Conservation (phyloP, 2,329 filamentous ascomycete genomes). For the Fusarium setosum region DNA sequence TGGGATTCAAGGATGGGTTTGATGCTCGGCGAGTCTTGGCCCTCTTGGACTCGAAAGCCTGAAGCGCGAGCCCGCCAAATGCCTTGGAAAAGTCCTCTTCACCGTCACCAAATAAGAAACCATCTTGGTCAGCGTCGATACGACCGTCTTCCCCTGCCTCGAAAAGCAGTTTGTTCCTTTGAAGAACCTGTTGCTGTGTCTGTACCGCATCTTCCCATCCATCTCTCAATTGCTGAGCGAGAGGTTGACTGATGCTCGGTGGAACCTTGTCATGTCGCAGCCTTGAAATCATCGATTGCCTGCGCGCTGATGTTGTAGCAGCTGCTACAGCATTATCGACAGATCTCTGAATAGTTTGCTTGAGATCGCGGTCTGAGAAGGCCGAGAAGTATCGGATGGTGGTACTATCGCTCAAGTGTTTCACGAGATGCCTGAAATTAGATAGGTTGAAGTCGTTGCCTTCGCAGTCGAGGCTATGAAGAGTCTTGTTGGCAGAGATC, state of each 20-base stretch:
- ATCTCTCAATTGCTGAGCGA: constrained; percentile 51
- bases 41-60: constrained; percentile 44
- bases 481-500: constrained; percentile 59
- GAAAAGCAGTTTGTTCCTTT: constrained; percentile 48
- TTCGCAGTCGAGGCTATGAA: constrained; percentile 65
- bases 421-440: constrained; percentile 59
- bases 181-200: constrained; percentile 48
- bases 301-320: constrained; percentile 41
- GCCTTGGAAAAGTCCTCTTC: constrained; percentile 46
- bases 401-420: constrained; percentile 55
- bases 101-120: constrained; percentile 27
- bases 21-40: constrained; percentile 37
- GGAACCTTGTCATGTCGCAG: constrained; percentile 48
- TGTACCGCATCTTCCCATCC: constrained; percentile 53
- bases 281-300: constrained; percentile 49
- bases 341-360: constrained; percentile 49
- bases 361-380: constrained; percentile 52
- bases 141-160: constrained; percentile 43
- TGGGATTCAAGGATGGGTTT: constrained; percentile 27
- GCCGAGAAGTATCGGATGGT: constrained; percentile 59
- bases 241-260: constrained; percentile 43
- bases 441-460: constrained; percentile 66
- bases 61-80: constrained; percentile 52
- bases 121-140: constrained; percentile 26
- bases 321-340: constrained; percentile 45